Conservation (phyloP, 257 asterid species). For the Handroanthus guayacan region DNA sequence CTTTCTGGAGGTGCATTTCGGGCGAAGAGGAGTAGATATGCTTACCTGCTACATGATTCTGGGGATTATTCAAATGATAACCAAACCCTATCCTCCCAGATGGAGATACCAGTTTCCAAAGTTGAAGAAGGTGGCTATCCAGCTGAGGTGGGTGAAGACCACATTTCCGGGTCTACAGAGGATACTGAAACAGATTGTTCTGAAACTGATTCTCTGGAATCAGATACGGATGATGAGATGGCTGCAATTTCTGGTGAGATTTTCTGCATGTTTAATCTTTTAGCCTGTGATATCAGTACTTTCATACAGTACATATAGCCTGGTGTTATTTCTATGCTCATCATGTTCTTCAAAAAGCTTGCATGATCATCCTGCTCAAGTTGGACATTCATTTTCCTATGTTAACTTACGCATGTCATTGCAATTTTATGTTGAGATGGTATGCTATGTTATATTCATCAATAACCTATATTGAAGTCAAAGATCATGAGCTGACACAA, state of each 20-base stretch:
- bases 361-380: slow-evolving; percentile 7
- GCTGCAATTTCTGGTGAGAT: slow-evolving; percentile 78
- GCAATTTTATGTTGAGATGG: slow-evolving; percentile 22
- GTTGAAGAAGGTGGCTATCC: slow-evolving; percentile 53
- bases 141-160: slow-evolving; percentile 64
- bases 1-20: slow-evolving; percentile 53
- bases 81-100: slow-evolving; percentile 50
- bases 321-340: neutral
- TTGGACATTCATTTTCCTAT: slow-evolving; percentile 10
- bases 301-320: slow-evolving; percentile 1
- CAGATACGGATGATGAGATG: slow-evolving; percentile 82
- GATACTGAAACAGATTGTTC: slow-evolving; percentile 97
- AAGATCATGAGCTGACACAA: too few relatives aligned
- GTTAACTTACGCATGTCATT: neutral
- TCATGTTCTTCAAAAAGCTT: slow-evolving; percentile 17
- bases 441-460: slow-evolving; percentile 15
- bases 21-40: slow-evolving; percentile 63
- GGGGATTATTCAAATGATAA: slow-evolving; percentile 55
- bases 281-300: slow-evolving; percentile 7
- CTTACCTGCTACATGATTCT: slow-evolving; percentile 54
- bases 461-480: too few relatives aligned
- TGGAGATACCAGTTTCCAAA: slow-evolving; percentile 59
- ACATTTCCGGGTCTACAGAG: slow-evolving; percentile 74
- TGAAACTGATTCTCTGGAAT: slow-evolving; percentile 80
- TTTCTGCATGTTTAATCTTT: slow-evolving; percentile 22